Evolutionary conservation across 352 stramenopile species (phyloP).

Genomic region (Globisporangium yorkense): DNA sequence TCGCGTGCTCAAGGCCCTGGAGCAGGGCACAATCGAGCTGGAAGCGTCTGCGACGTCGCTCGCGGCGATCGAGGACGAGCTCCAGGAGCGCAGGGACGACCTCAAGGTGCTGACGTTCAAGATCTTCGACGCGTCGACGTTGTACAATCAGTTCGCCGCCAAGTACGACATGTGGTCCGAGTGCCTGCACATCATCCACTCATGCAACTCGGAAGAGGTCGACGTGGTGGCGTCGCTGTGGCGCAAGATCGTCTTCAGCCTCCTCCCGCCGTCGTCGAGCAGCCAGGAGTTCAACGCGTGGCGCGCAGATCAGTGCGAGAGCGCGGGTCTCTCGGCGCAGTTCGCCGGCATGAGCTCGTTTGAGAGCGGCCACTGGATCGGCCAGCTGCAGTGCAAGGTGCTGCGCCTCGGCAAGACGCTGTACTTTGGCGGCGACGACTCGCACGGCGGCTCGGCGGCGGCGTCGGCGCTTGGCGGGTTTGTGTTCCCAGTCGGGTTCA

Average conservation of each 20-base stretch:
- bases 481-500: constrained; percentile 72
- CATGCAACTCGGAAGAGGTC: constrained; percentile 77
- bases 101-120: constrained; percentile 69
- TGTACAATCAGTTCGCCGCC: constrained; percentile 84
- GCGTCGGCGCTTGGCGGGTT: constrained; percentile 32
- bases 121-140: constrained; percentile 67
- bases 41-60: constrained; percentile 36
- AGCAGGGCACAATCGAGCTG: constrained; percentile 60
- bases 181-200: constrained; percentile 82
- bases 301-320: constrained; percentile 60
- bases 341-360: constrained; percentile 42
- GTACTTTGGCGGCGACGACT: constrained; percentile 50
- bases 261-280: constrained; percentile 54
- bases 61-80: constrained; percentile 30
- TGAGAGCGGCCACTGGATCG: constrained; percentile 77
- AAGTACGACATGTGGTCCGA: constrained; percentile 87
- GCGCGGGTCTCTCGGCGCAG: constrained; percentile 43
- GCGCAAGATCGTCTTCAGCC: constrained; percentile 72
- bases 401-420: constrained; percentile 69
- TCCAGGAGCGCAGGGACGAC: constrained; percentile 47
- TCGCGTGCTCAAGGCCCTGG: constrained; percentile 71
- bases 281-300: constrained; percentile 70
- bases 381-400: constrained; percentile 71
- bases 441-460: constrained; percentile 31
- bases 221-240: constrained; percentile 62